Evolutionary conservation across 345 rosid species (phyloP).

Genomic region (Lenwebbia sp.): DNA sequence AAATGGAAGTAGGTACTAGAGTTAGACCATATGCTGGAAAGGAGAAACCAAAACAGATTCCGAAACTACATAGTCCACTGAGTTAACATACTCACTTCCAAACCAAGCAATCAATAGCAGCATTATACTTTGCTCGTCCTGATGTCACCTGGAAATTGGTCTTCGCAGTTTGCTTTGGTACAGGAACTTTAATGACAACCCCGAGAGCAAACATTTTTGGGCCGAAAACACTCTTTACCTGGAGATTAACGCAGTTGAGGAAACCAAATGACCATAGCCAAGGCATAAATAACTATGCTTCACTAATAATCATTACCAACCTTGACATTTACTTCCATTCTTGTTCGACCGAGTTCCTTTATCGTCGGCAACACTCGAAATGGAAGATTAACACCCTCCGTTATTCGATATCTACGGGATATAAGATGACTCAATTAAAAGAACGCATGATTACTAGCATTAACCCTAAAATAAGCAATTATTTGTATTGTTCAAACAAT

Average conservation of each 20-base stretch:
- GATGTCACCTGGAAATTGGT: constrained; percentile 95
- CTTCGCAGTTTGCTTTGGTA: constrained; percentile 97
- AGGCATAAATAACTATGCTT: background rate
- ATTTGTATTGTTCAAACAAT: background rate
- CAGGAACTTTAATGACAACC: constrained; percentile 95
- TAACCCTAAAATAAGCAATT: background rate
- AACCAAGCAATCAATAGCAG: constrained; percentile 90
- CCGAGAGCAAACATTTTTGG: constrained; percentile 99
- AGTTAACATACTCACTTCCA: constrained; percentile 74
- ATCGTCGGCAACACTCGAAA: constrained; percentile 95
- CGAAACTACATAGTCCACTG: background rate
- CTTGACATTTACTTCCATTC: constrained; percentile 99
- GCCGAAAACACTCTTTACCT: constrained; percentile 99
- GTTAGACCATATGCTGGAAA: background rate
- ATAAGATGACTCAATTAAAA: background rate
- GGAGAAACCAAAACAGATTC: background rate
- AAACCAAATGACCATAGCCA: constrained; percentile 4
- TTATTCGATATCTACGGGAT: constrained; percentile 71
- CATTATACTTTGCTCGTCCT: constrained; percentile 96
- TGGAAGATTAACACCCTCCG: constrained; percentile 98
- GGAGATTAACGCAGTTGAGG: constrained; percentile 16
- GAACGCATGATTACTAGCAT: background rate
- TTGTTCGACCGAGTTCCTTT: constrained; percentile 97
- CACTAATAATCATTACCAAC: constrained; percentile 26
- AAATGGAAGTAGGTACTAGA: background rate